Percentiles rank a stretch among this genome's conserved stretches.
These are phyloP conservation scores for Sarocladium oryzae DNA, from an alignment of 2,329 filamentous ascomycete genomes.

Conservation along the genomic window DNA sequence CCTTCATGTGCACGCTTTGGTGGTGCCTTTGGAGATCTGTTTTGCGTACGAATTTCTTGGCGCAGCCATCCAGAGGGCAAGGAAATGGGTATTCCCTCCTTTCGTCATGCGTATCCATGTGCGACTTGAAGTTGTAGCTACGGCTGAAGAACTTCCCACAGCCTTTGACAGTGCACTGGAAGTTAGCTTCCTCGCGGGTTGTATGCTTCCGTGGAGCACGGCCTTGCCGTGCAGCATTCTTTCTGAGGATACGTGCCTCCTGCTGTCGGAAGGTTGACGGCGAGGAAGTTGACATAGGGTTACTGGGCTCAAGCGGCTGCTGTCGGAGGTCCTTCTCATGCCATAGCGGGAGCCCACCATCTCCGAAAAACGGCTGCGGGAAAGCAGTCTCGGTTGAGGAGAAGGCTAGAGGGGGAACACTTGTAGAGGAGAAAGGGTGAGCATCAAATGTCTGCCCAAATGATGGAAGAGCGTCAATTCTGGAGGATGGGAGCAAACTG, in stretches of 20 bases:
- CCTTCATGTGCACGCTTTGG: constrained; percentile 66
- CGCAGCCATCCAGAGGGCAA: constrained; percentile 60
- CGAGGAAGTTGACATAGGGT: not conserved
- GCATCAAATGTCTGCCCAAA: constrained; percentile 18
- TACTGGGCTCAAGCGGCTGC: not conserved
- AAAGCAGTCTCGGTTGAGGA: not conserved
- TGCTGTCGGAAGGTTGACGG: not conserved
- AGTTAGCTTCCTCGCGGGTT: constrained; percentile 64
- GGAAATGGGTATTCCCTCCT: constrained; percentile 63
- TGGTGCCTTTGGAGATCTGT: constrained; percentile 65
- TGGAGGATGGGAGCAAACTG: constrained; percentile 14
- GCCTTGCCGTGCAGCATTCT: not conserved
- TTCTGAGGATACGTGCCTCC: constrained; percentile 7
- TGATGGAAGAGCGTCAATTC: constrained; percentile 15
- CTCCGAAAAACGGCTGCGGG: not conserved
- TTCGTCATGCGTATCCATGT: constrained; percentile 78
- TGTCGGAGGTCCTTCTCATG: not conserved
- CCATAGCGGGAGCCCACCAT: constrained; percentile 2
- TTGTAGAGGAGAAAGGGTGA: constrained; percentile 17
- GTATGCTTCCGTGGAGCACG: constrained; percentile 42
- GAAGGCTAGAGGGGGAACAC: not conserved
- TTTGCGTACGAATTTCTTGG: constrained; percentile 72
- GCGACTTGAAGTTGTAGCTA: constrained; percentile 80
- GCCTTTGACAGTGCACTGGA: constrained; percentile 58
- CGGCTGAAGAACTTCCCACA: constrained; percentile 78